These are phyloP conservation scores for Naegleria fowleri DNA, from an alignment of 208 protist genomes.

Conservation along the genomic window DNA sequence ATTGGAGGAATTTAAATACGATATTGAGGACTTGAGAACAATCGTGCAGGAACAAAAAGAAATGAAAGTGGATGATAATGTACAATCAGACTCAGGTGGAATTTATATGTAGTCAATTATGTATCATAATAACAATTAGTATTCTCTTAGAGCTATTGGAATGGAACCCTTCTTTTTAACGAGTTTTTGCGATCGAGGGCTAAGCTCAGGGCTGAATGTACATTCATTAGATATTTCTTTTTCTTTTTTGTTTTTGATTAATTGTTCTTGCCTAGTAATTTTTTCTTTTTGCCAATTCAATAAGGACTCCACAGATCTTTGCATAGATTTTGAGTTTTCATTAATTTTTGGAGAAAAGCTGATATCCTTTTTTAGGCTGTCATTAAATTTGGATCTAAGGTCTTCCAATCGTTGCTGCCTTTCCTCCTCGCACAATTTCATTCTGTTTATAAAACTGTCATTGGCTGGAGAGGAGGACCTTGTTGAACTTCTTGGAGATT, in stretches of 20 bases:
- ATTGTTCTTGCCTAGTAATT: not conserved
- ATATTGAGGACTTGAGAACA: not conserved
- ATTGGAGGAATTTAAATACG: not conserved
- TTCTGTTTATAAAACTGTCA: not conserved
- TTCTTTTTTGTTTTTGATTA: not conserved
- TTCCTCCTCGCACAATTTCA: not conserved
- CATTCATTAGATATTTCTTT: not conserved
- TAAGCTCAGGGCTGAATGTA: not conserved
- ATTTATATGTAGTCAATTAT: too few relatives aligned
- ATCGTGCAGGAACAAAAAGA: not conserved
- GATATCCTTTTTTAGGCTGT: not conserved
- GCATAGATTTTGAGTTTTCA: not conserved
- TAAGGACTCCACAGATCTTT: not conserved
- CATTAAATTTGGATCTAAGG: not conserved
- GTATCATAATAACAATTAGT: not conserved
- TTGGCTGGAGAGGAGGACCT: not conserved
- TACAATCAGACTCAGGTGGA: too few relatives aligned
- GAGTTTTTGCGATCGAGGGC: not conserved
- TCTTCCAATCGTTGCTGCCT: not conserved
- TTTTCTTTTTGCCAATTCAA: not conserved
- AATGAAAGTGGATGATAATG: too few relatives aligned
- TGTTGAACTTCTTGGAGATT: not conserved
- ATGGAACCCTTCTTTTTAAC: not conserved
- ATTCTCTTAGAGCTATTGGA: not conserved
- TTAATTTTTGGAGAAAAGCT: not conserved